Base-by-base conservation (phyloP, 2,329 filamentous ascomycete species). In the Sphaerulina populicola region DNA sequence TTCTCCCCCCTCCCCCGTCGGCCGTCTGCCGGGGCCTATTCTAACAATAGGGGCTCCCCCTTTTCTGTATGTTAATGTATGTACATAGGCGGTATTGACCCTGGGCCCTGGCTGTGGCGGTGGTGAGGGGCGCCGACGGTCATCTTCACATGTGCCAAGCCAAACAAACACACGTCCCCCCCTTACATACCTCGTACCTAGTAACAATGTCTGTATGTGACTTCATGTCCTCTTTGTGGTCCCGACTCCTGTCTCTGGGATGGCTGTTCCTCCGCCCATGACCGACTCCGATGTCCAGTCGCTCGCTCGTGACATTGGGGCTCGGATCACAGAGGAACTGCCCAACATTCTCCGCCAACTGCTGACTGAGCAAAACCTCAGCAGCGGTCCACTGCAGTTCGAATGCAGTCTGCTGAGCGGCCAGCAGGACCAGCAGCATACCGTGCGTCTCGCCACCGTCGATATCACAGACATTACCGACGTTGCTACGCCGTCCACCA, bases 341-440 rank as follows among this genome's bases (percentile, higher is more conserved):
- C 56, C 56, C 14, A 14, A 33, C 4, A 47, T 58, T 29, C 49
- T 58, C 12, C 45, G 49, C n/a, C 55, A 49, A 21, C 31, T 59
- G 15, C 45, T 59, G 30, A 40, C 44, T 18, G 44, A 49, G 39
- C 54, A 53, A 30, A 47, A 51, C 14, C 37, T 52, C 14, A 43
- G 47, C 10, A 49, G 36, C 31, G 57, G 55, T n/a, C 49, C 46
- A 31, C 46, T 59, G n/a, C 57, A 55, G 21, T 42, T 59, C 27
- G 54, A 59, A 50, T 59, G 57, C 46, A 57, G 51, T 35, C 48
- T 59, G 18, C 42, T 52, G 30, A 53, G 41, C 21, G 50, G 54
- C 23, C 49, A 48, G 11, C 14, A 36, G 21, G 48, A 49, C 36
- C 44, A 44, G 15, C 46, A 49, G 29, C 46, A 49, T 41, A 37